A percentile compares a stretch with the other conserved stretches of the same genome.
phyloP scores from a whole-genome alignment of 345 rosid species.

The Salix exigua region DNA sequence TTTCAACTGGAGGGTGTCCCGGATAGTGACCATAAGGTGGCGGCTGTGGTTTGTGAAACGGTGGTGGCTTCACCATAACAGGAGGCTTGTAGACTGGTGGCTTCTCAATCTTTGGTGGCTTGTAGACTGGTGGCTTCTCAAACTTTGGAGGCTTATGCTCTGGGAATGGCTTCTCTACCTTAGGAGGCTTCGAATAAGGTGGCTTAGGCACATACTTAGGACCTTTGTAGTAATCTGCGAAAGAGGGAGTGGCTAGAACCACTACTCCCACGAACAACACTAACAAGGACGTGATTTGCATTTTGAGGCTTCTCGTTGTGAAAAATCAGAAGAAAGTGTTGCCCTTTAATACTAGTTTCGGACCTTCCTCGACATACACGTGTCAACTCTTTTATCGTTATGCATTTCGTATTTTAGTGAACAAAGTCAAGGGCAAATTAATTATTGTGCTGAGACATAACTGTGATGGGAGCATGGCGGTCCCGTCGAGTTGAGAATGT shows the following conservation, averaged over 20 bases:
- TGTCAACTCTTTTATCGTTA: not conserved
- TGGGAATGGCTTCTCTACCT: not conserved
- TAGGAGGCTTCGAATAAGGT: not conserved
- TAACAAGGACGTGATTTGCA: slow-evolving; percentile 18
- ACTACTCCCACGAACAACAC: slow-evolving; percentile 25
- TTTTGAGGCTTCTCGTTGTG: slow-evolving; percentile 6
- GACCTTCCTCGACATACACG: not conserved
- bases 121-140: slow-evolving; percentile 8
- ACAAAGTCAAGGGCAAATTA: not conserved
- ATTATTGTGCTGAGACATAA: not conserved
- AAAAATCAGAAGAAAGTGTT: not conserved
- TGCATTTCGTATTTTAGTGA: not conserved
- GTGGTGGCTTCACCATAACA: not conserved
- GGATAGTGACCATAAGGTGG: no score
- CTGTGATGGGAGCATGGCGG: not conserved
- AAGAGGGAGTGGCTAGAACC: slow-evolving; percentile 22
- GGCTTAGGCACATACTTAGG: not conserved
- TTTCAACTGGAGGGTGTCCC: no score
- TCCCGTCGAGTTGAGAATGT: not conserved
- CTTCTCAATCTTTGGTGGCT: slow-evolving; percentile 14
- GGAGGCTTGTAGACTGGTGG: slow-evolving; percentile 18
- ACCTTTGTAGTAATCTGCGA: not conserved
- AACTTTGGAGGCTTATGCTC: not conserved
- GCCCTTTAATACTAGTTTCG: slow-evolving; percentile 13
- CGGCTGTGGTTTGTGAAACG: no score